Percentiles rank a stretch among this genome's conserved stretches.
Evolutionary conservation across 2,329 filamentous ascomycete genomes (phyloP).

Genomic region (Escovopsis sp.): DNA sequence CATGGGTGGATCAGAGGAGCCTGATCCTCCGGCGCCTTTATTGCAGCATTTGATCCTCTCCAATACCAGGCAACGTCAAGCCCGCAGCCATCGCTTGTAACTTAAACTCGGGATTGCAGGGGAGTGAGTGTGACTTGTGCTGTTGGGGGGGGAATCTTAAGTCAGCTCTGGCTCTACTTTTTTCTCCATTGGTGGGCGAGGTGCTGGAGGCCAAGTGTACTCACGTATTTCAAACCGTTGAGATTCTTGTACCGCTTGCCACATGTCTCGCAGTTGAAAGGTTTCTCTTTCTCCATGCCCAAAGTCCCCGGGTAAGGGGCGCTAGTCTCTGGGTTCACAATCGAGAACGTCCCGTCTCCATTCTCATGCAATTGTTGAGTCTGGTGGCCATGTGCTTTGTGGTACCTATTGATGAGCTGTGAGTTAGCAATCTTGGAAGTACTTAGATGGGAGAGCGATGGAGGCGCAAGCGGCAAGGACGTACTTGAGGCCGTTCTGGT

Average conservation of each 20-base stretch:
- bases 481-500: constrained; percentile 96
- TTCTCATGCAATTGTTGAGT: constrained; percentile 96
- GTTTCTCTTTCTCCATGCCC: constrained; percentile 99
- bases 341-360: constrained; percentile 91
- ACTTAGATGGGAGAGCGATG: background rate
- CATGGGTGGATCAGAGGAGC: background rate
- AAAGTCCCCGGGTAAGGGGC: constrained; percentile 88
- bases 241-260: constrained; percentile 99
- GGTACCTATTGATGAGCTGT: constrained; percentile 35
- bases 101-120: constrained; percentile 71
- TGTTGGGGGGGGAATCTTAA: constrained; percentile 13
- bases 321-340: constrained; percentile 91
- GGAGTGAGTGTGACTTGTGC: constrained; percentile 71
- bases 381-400: constrained; percentile 79
- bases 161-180: constrained; percentile 16
- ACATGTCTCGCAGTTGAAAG: constrained; percentile 91
- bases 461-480: constrained; percentile 12
- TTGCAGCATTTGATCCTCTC: constrained; percentile 29
- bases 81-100: constrained; percentile 30
- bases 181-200: too few relatives aligned
- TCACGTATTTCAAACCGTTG: constrained; percentile 89
- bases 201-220: constrained; percentile 13
- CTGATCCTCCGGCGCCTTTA: constrained; percentile 8
- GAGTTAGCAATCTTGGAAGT: constrained; percentile 1
- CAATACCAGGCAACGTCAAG: constrained; percentile 27